phyloP scores from a whole-genome alignment of 352 stramenopile genomes.

The Ochromonadaceae sp. region DNA sequence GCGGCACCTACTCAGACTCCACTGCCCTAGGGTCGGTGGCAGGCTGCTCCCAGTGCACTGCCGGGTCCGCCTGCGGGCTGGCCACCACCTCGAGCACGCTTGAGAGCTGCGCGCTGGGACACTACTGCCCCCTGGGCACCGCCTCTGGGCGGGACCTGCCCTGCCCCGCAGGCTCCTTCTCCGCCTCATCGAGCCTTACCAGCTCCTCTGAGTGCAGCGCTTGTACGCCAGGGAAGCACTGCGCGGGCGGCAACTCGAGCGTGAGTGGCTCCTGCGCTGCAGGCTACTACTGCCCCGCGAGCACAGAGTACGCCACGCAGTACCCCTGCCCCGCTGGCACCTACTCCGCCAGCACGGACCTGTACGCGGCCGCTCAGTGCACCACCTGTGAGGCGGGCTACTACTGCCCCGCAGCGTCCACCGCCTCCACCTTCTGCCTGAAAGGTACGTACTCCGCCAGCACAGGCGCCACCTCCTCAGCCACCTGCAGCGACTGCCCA shows the following conservation, averaged over 20 bases:
- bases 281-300: constrained; percentile 34
- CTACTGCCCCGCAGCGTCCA: constrained; percentile 41
- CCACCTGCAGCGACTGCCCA: constrained; percentile 24
- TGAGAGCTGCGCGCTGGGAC: constrained; percentile 24
- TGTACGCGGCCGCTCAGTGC: constrained; percentile 52
- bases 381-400: constrained; percentile 50
- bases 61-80: constrained; percentile 51
- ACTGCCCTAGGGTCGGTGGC: constrained; percentile 43
- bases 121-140: constrained; percentile 49
- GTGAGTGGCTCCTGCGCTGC: constrained; percentile 11
- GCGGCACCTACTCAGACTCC: constrained; percentile 35
- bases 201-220: constrained; percentile 51
- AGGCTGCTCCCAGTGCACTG: constrained; percentile 43
- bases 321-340: constrained; percentile 58
- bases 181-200: constrained; percentile 44
- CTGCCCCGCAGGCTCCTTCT: constrained; percentile 62
- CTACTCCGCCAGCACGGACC: constrained; percentile 40
- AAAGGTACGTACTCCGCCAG: constrained; percentile 25
- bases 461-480: constrained; percentile 18
- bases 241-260: constrained; percentile 22
- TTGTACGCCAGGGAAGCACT: constrained; percentile 55
- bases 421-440: constrained; percentile 18
- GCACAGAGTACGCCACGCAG: constrained; percentile 37
- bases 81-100: constrained; percentile 39
- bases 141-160: constrained; percentile 45